Conservation (phyloP, 352 stramenopile genomes). For the Peronospora belbahrii region DNA sequence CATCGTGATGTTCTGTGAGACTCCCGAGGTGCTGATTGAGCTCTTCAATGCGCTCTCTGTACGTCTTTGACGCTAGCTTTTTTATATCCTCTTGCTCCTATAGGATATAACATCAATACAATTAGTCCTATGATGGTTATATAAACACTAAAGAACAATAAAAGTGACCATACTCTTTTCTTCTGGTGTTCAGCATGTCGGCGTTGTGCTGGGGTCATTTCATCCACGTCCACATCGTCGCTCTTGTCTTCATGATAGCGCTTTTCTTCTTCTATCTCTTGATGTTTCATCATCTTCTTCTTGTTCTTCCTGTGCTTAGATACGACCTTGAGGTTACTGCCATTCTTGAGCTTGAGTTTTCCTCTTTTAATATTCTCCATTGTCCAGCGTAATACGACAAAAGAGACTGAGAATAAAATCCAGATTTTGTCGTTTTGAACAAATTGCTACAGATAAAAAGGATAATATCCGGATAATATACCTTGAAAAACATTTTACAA, state of each 20-base stretch:
- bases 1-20: slow-evolving; percentile 97
- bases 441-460: too few species aligned
- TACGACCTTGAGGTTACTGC: slow-evolving; percentile 53
- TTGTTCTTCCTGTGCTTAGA: slow-evolving; percentile 50
- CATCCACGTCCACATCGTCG: slow-evolving; percentile 24
- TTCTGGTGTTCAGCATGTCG: slow-evolving; percentile 70
- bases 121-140: background rate
- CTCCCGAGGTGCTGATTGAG: slow-evolving; percentile 94
- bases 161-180: slow-evolving; percentile 72
- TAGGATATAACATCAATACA: background rate
- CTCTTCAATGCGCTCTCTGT: slow-evolving; percentile 91
- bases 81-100: slow-evolving; percentile 84
- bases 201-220: slow-evolving; percentile 69
- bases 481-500: background rate
- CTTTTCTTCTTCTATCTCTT: slow-evolving; percentile 24
- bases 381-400: background rate
- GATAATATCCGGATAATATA: too few species aligned
- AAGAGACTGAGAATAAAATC: too few species aligned
- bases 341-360: slow-evolving; percentile 78
- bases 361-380: slow-evolving; percentile 81
- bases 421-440: too few species aligned
- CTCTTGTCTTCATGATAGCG: slow-evolving; percentile 11
- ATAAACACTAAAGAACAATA: background rate
- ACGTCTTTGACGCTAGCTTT: slow-evolving; percentile 81
- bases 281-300: slow-evolving; percentile 36